Base-by-base conservation (phyloP, 441 rosid species). In the Isatis lusitanica region DNA sequence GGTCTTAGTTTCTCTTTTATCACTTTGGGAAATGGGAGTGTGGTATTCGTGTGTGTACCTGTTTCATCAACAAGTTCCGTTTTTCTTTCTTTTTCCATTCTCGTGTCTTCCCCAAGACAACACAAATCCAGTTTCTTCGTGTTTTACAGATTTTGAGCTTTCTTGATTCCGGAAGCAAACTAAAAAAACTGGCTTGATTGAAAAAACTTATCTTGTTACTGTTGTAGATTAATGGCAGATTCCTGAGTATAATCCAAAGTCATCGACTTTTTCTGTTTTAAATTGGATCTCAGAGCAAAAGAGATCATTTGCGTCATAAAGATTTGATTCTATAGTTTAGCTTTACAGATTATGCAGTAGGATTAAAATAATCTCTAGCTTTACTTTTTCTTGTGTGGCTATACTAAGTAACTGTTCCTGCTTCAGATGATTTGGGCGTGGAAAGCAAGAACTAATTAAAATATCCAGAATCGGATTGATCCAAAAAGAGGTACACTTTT, bases 21-120 rank as follows among this genome's bases (percentile, higher is more conserved):
- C 75, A 56, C 47, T 63, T 63, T 76, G 80, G 80, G 80, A 71
- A 57, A 9, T 57, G 80, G 63, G 62, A 48, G 58, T 71, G 63
- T 76, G 65, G 71, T 63, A 43, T 10, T 65, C 50, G 5, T 76
- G 60, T 68, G 60, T 68, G 60, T 44, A 3, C 15, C 24, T 62
- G 50, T 63, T 47, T 70, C 50, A 55, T n/a, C 33, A 43, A 7
- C n/a, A 33, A 40, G 31, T 38, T 28, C 17, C 51, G 39, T 50
- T 42, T 69, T 36, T 31, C 30, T 46, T 36, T 70, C 38, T 36
- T 28, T 11, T 12, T 48, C 16, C 63, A 47, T 62, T 63, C 18
- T 69, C 52, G 24, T 33, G 16, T 66, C 16, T 47, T 47, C 52
- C 26, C 16, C 18, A 16, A 63, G 4, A 16, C 7, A 64, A 64